phyloP scores from a whole-genome alignment of 2,329 filamentous ascomycete species.

The Leptographium procerum region DNA sequence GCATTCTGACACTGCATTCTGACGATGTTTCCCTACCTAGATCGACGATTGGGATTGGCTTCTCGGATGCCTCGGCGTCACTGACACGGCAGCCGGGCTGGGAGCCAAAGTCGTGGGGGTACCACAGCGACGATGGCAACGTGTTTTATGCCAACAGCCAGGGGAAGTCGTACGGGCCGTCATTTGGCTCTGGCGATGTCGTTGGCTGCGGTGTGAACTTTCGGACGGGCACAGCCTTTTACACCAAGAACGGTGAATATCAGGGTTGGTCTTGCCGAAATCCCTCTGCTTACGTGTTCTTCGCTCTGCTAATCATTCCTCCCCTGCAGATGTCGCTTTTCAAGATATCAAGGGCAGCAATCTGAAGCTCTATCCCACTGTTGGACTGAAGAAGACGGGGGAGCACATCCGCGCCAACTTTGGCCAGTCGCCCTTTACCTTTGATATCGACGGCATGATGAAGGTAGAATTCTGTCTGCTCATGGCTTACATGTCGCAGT shows the following conservation, averaged over 20 bases:
- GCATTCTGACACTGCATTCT: too few relatives aligned
- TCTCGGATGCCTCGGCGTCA: constrained; percentile 41
- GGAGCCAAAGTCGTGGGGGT: constrained; percentile 58
- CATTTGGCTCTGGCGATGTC: constrained; percentile 44
- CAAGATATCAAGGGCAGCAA: constrained; percentile 43
- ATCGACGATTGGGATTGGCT: constrained; percentile 52
- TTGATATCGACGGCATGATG: constrained; percentile 82
- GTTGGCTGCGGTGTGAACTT: constrained; percentile 60
- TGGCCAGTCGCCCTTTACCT: constrained; percentile 68
- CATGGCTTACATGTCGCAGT: not conserved
- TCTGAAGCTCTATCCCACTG: constrained; percentile 52
- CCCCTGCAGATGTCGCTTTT: constrained; percentile 53
- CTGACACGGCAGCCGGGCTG: constrained; percentile 50
- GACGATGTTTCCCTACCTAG: constrained; percentile 19
- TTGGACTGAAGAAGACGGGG: constrained; percentile 54
- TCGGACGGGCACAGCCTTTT: constrained; percentile 51
- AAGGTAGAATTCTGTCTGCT: constrained; percentile 41
- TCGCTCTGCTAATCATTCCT: constrained; percentile 15
- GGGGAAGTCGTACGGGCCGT: constrained; percentile 45
- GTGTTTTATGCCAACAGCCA: constrained; percentile 44
- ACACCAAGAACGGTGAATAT: constrained; percentile 52
- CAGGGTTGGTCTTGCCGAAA: constrained; percentile 31
- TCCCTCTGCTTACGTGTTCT: not conserved
- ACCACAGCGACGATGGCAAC: constrained; percentile 58
- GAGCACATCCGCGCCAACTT: constrained; percentile 55